Conservation (phyloP, 768 basidiomycete genomes). For the Mycena capillaripes region DNA sequence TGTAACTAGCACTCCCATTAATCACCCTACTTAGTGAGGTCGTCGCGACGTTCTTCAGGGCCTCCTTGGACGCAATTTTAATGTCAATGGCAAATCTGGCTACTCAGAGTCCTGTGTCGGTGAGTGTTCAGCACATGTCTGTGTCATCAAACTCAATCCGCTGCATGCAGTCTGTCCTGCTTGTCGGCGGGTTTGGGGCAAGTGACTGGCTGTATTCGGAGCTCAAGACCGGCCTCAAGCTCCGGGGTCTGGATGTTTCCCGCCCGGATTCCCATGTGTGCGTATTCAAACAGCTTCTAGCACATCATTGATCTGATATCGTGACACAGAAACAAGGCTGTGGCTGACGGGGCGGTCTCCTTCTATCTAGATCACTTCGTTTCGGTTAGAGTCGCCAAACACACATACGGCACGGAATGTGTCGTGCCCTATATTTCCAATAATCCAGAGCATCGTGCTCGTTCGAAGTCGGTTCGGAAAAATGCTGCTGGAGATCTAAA, state of each 20-base stretch:
- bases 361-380: constrained; percentile 29
- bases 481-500: constrained; percentile 27
- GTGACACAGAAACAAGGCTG: constrained; percentile 28
- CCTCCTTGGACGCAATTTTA: constrained; percentile 53
- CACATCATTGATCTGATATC: neutral
- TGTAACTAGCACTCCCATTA: no score
- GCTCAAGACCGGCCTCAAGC: constrained; percentile 55
- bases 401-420: constrained; percentile 20
- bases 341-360: constrained; percentile 30
- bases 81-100: constrained; percentile 47
- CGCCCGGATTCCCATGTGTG: constrained; percentile 70
- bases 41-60: constrained; percentile 55
- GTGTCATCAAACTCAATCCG: no score
- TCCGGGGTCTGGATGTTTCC: constrained; percentile 56
- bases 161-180: constrained; percentile 57
- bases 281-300: constrained; percentile 32
- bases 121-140: constrained; percentile 39
- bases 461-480: neutral
- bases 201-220: constrained; percentile 67
- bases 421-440: constrained; percentile 6
- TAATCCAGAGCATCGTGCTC: constrained; percentile 32
- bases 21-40: constrained; percentile 41
- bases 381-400: constrained; percentile 24
- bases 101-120: constrained; percentile 48
- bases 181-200: constrained; percentile 73